A percentile compares a stretch with the other conserved stretches of the same genome.
Conservation (phyloP, 192 early-diverging fungal species). For the Physocladia obscura region DNA sequence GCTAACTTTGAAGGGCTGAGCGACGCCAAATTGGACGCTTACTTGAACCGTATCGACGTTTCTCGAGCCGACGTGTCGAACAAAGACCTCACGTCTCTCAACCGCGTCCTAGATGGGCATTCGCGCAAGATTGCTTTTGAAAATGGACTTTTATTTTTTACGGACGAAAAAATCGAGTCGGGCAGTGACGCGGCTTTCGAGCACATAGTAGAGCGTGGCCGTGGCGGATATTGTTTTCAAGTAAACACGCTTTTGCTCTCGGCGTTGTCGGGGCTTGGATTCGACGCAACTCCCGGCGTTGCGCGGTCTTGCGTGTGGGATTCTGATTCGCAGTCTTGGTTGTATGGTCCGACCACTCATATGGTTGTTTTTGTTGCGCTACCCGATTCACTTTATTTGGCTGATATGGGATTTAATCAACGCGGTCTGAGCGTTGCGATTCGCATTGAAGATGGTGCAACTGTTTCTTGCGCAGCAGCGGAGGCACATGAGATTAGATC, state of each 20-base stretch:
- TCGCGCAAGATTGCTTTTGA: neutral
- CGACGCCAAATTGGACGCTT: neutral
- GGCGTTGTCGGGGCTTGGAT: neutral
- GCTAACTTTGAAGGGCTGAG: neutral
- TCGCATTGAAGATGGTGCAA: neutral
- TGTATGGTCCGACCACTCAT: neutral
- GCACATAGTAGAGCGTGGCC: neutral
- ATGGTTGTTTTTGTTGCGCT: slow-evolving; percentile 5
- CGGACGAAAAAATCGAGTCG: neutral
- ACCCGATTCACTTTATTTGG: neutral
- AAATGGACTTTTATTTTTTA: neutral
- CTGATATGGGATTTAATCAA: neutral
- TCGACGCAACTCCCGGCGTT: neutral
- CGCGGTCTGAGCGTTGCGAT: neutral
- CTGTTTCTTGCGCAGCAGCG: neutral
- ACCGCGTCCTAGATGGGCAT: neutral
- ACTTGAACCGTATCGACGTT: neutral
- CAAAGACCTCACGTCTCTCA: neutral
- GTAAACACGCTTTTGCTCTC: neutral
- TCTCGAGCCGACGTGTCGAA: neutral
- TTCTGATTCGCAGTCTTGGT: neutral
- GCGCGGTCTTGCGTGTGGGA: neutral
- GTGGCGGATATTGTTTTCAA: slow-evolving; percentile 4
- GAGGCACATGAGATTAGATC: neutral
- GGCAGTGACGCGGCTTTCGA: neutral